phyloP scores from a whole-genome alignment of 257 asterid species.

The Capsicum chinense region DNA sequence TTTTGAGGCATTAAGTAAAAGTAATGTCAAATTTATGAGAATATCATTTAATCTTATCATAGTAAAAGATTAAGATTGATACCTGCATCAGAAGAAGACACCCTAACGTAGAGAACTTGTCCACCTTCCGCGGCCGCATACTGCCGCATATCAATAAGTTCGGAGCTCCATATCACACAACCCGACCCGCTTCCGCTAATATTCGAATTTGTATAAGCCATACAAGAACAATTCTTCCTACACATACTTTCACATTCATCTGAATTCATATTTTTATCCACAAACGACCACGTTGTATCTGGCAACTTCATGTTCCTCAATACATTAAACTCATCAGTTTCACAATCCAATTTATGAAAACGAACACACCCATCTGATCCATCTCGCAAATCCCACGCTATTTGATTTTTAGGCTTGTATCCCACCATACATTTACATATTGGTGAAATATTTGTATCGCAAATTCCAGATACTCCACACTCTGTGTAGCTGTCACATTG shows the following conservation, averaged over 20 bases:
- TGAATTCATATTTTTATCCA: constrained; percentile 48
- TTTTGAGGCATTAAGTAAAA: no score
- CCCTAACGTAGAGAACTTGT: constrained; percentile 68
- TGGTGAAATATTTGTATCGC: constrained; percentile 76
- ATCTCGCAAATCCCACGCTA: constrained; percentile 75
- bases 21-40: no score
- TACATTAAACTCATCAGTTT: constrained; percentile 52
- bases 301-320: constrained; percentile 73
- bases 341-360: constrained; percentile 49
- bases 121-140: constrained; percentile 80
- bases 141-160: constrained; percentile 80
- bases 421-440: constrained; percentile 71
- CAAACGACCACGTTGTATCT: constrained; percentile 58
- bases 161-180: constrained; percentile 72
- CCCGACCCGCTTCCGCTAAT: constrained; percentile 63
- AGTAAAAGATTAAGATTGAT: no score
- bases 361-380: constrained; percentile 83
- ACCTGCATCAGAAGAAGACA: constrained; percentile 74
- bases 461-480: constrained; percentile 74
- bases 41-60: no score
- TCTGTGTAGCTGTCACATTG: constrained; percentile 76
- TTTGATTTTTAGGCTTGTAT: constrained; percentile 59
- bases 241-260: constrained; percentile 62
- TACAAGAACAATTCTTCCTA: constrained; percentile 65
- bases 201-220: constrained; percentile 61